Evolutionary conservation across 371 early-diverging fungal genomes (phyloP), one percentile per base, ranked within the genome.

Genomic region (Encephalitozoon romaleae): DNA sequence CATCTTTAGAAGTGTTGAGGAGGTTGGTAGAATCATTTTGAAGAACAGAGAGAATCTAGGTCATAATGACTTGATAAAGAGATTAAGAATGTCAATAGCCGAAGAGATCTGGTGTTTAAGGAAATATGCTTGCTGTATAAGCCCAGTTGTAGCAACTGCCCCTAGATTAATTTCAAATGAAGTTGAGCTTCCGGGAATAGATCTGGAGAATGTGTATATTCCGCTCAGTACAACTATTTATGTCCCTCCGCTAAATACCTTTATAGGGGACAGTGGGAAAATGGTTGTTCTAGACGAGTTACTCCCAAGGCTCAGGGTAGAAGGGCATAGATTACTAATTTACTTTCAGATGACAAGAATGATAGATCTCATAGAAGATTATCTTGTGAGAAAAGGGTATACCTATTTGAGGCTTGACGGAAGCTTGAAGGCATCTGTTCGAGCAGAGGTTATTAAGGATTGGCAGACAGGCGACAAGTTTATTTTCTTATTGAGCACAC

Each of bases 311-410:
- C 89, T 99, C 30, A 91, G 93, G 85, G 84, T 88, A 4, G 91
- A 92, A 70, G 93, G 91, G 0, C 96, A 96, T 81, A 89, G 94
- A 66, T 92, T 94, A 2, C 83, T 99, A 76, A 87, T 98, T 34
- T 93, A 94, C 79, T 96, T 95, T 89, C 97, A 98, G 83, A 96
- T 98, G 97, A 95, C 96, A 8, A 87, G 87, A 80, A 94, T 94
- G 93, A 93, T 96, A 77, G 95, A 95, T 80, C 72, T 98, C 69
- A 89, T 96, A 86, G 96, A 93, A 64, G 82, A 86, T 26, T 84
- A 84, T 72, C 72, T 84, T 26, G 79, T 74, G 34, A 76, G 70
- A 15, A 78, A 76, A 47, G 77, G 83, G 32, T 83, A 81, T 55
- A 72, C 66, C 6, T 93, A 91, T 81, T 85, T 97, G 76, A 89